Evolutionary conservation across 352 stramenopile genomes (phyloP).

Genomic region (Pilasporangium apinafurcum): DNA sequence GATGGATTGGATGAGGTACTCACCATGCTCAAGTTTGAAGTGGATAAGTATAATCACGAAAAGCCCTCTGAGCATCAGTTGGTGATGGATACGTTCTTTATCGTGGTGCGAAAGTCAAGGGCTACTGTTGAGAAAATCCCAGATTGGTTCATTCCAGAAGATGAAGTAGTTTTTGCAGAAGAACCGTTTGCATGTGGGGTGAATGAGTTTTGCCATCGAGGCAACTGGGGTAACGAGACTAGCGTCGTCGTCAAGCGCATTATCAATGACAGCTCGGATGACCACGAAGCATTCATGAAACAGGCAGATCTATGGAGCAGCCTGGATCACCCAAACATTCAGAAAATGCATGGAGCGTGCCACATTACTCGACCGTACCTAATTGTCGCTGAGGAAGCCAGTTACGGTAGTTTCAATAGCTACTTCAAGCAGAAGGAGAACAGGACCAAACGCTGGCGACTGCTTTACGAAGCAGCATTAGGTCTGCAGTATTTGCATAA

Average conservation of each 20-base stretch:
- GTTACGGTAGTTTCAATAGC: slow-evolving; percentile 25
- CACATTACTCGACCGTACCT: no score
- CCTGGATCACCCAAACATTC: slow-evolving; percentile 17
- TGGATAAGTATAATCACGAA: neutral
- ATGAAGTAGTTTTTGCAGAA: slow-evolving; percentile 1
- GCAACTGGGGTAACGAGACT: slow-evolving; percentile 15
- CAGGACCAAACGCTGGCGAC: neutral
- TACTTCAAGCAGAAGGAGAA: slow-evolving; percentile 12
- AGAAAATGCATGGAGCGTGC: slow-evolving; percentile 17
- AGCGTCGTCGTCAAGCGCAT: slow-evolving; percentile 24
- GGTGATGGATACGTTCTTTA: neutral
- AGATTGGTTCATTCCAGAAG: neutral
- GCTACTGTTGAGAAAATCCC: neutral
- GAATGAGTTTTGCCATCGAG: slow-evolving; percentile 18
- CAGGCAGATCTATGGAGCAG: slow-evolving; percentile 18
- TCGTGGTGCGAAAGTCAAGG: neutral
- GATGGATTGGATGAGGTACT: neutral
- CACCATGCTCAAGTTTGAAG: slow-evolving; percentile 3
- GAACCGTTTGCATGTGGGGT: slow-evolving; percentile 17
- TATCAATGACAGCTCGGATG: slow-evolving; percentile 10
- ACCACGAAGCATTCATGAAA: slow-evolving; percentile 9
- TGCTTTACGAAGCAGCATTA: slow-evolving; percentile 6
- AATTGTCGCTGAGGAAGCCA: slow-evolving; percentile 33
- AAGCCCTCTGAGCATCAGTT: neutral
- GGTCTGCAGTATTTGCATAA: slow-evolving; percentile 57